Conservation (phyloP, 1,284 basidiomycete genomes). For the Amylostereum chailletii region DNA sequence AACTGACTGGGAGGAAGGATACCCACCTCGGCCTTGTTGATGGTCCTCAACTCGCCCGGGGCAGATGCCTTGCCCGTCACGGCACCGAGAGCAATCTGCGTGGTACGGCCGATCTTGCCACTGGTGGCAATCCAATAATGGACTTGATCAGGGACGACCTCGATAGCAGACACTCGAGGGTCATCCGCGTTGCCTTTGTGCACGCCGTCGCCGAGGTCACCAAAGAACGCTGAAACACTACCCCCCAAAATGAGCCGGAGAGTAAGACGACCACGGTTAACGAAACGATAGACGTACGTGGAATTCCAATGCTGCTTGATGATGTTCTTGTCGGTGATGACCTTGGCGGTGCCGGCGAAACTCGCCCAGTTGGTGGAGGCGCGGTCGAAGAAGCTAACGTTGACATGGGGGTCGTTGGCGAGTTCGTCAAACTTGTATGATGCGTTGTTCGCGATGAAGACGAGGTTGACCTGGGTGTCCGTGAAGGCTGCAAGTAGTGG, state of each 20-base stretch:
- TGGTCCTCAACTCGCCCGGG: constrained; percentile 56
- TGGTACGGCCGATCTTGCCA: constrained; percentile 33
- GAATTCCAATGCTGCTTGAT: constrained; percentile 68
- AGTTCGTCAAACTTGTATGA: constrained; percentile 76
- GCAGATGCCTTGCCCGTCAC: constrained; percentile 46
- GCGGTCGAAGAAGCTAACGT: constrained; percentile 72
- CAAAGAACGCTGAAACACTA: constrained; percentile 76
- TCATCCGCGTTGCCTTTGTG: constrained; percentile 79
- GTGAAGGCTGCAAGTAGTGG: constrained; percentile 28
- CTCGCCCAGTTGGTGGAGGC: constrained; percentile 79
- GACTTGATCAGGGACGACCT: constrained; percentile 77
- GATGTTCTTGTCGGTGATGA: constrained; percentile 53
- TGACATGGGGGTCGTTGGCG: constrained; percentile 67
- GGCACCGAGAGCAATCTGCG: constrained; percentile 47
- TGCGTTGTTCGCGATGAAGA: constrained; percentile 73
- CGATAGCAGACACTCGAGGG: constrained; percentile 74
- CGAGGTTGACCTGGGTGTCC: constrained; percentile 42
- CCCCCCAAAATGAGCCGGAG: not conserved
- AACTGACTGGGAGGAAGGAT: not conserved
- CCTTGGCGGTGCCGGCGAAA: constrained; percentile 67
- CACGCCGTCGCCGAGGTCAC: constrained; percentile 79
- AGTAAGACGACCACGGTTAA: not conserved
- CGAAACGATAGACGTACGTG: constrained; percentile 29
- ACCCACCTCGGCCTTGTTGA: constrained; percentile 53
- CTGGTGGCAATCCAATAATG: constrained; percentile 63